Percentiles rank a stretch among this genome's conserved stretches.
These are phyloP conservation scores for Coniochaeta sp. DNA, from an alignment of 2,329 filamentous ascomycete species.

Conservation along the genomic window DNA sequence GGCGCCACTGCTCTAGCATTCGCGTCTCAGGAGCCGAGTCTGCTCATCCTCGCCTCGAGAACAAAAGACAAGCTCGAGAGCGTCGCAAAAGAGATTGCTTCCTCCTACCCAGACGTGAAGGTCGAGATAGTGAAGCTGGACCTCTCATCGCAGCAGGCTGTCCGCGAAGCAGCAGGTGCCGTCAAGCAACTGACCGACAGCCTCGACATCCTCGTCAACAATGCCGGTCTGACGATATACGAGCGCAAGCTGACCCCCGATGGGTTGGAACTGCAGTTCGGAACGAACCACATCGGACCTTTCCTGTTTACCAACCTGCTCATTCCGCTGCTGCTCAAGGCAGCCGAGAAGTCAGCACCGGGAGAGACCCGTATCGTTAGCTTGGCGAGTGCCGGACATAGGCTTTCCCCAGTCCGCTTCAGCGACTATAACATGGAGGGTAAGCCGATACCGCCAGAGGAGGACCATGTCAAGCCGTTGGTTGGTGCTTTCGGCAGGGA, in stretches of 20 bases:
- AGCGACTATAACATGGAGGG: constrained; percentile 33
- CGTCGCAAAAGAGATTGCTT: constrained; percentile 28
- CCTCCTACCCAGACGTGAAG: constrained; percentile 24
- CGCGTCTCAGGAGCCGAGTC: constrained; percentile 32
- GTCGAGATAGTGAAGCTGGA: constrained; percentile 28
- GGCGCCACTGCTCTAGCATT: constrained; percentile 33
- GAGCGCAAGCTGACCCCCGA: constrained; percentile 26
- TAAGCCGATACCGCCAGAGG: constrained; percentile 17
- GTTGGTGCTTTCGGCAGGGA: constrained; percentile 21
- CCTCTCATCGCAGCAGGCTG: constrained; percentile 26
- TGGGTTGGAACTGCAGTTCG: constrained; percentile 24
- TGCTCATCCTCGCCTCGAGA: constrained; percentile 37
- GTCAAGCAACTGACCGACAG: constrained; percentile 21
- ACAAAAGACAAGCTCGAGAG: constrained; percentile 32
- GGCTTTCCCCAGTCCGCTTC: constrained; percentile 30
- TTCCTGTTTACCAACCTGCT: constrained; percentile 40
- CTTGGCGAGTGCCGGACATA: constrained; percentile 30
- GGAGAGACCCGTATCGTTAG: constrained; percentile 31
- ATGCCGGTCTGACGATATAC: constrained; percentile 27
- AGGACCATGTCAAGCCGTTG: constrained; percentile 20
- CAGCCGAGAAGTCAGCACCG: constrained; percentile 14
- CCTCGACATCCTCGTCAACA: constrained; percentile 36
- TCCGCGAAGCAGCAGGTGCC: constrained; percentile 28
- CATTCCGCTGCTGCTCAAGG: constrained; percentile 29
- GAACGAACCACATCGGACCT: constrained; percentile 38